Conservation (phyloP, 2,329 filamentous ascomycete genomes). For the Trichoderma asperellum region DNA sequence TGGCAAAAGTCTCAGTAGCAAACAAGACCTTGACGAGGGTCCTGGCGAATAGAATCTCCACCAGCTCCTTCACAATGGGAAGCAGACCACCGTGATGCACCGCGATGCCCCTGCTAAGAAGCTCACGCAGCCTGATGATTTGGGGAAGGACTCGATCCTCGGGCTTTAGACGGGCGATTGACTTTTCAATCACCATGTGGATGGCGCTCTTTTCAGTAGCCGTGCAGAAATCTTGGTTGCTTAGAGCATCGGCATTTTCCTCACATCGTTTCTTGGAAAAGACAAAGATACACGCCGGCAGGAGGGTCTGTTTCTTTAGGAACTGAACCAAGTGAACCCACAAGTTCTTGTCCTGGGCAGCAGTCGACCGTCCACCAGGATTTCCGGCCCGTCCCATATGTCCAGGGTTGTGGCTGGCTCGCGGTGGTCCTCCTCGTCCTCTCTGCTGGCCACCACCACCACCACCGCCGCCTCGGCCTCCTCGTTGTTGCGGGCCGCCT, state of each 20-base stretch:
- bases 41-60: constrained; percentile 94
- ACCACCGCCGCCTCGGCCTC: constrained; percentile 54
- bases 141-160: constrained; percentile 92
- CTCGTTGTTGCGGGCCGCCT: constrained; percentile 48
- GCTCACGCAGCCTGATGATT: constrained; percentile 82
- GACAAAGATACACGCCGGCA: constrained; percentile 96
- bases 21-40: constrained; percentile 96
- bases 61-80: constrained; percentile 96
- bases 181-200: constrained; percentile 97
- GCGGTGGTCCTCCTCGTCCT: constrained; percentile 56
- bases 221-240: constrained; percentile 93
- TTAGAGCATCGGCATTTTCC: constrained; percentile 93
- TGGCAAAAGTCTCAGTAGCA: constrained; percentile 97
- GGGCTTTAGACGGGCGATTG: constrained; percentile 84
- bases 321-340: constrained; percentile 97
- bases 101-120: constrained; percentile 85
- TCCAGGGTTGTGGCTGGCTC: constrained; percentile 67
- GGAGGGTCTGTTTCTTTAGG: constrained; percentile 80
- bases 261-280: constrained; percentile 98
- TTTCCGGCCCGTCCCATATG: constrained; percentile 90
- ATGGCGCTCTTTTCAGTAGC: constrained; percentile 94
- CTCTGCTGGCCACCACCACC: constrained; percentile 58
- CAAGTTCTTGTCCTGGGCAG: constrained; percentile 91
- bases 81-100: constrained; percentile 94
- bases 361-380: constrained; percentile 82